Base-by-base conservation (phyloP, 1,284 basidiomycete genomes). In the Volvariella surrecta region DNA sequence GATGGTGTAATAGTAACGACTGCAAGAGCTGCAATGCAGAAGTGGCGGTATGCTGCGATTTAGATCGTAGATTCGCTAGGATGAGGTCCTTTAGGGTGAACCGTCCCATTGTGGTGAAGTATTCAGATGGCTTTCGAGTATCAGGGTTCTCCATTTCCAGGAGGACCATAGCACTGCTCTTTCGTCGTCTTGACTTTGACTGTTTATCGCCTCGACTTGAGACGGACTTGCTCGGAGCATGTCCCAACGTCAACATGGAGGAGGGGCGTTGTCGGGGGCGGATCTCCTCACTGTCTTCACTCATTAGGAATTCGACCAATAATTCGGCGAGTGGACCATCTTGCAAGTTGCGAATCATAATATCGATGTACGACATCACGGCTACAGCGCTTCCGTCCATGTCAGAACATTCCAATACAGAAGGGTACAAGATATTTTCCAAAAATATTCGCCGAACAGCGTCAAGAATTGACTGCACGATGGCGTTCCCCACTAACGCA, bases 351-450 rank as follows among this genome's bases (percentile, higher is more conserved):
- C 81, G 74, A 42, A 94, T 74, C 67, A 92, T 83, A 54, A 89
- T 77, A 48, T 97, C 90, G 48, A 98, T 82, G 56, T 99, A 98
- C n/a, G 87, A 91, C 76, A 98, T 84, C 42, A 98, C 92, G 1
- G 95, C 95, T 1, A 96, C 87, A 0, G 93, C 89, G 50, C 92
- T 96, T 18, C 94, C 94, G 60, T 99, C 94, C 4, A 70, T 60
- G 49, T 91, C 88, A 0, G 92, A 94, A 62, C 92, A 96, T 58
- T 98, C 94, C 40, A 97, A 71, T 40, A 99, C 79, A 3, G 91
- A 90, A 0, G 94, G 92, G 58, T 96, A 96, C 22, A 97, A 67
- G 19, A 97, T 86, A 54, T 94, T 95, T 62, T 94, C 88, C 20
- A 97, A 67, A 62, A 96, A 96, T 32, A 89, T 86, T n/a, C 79